Evolutionary conservation across 129 eudicot genomes (phyloP).

Genomic region (Logfia minima): DNA sequence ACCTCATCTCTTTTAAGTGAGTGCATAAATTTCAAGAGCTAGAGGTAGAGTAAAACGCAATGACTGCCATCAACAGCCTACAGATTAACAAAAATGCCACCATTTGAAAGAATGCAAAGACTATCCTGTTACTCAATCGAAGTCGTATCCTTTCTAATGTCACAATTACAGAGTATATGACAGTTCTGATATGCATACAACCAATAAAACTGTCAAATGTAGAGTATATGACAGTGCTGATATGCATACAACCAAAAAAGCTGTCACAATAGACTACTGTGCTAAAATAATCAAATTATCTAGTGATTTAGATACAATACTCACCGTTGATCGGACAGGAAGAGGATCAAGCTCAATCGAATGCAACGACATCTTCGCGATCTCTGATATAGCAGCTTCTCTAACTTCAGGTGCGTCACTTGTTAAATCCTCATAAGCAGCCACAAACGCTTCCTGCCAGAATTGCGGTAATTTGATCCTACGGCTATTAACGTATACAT

Average conservation of each 20-base stretch:
- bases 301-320: conserved; percentile 14
- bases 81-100: not conserved
- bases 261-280: not conserved
- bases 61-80: not conserved
- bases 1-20: not conserved
- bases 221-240: too few relatives aligned
- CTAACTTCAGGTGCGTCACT: conserved; percentile 62
- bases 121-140: not conserved
- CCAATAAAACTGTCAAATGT: not conserved
- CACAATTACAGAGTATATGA: not conserved
- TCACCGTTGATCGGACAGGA: conserved; percentile 52
- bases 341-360: conserved; percentile 56
- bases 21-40: not conserved
- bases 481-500: conserved; percentile 72
- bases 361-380: conserved; percentile 80
- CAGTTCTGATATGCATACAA: too few relatives aligned
- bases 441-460: conserved; percentile 96
- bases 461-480: conserved; percentile 69
- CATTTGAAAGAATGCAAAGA: not conserved
- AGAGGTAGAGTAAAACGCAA: not conserved
- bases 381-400: conserved; percentile 78
- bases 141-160: not conserved
- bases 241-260: not conserved
- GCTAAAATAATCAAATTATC: not conserved
- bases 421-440: conserved; percentile 88